Percentiles rank a stretch among this genome's conserved stretches.
Evolutionary conservation across 2,329 filamentous ascomycete species (phyloP).

Genomic region (Cadophora sp.): DNA sequence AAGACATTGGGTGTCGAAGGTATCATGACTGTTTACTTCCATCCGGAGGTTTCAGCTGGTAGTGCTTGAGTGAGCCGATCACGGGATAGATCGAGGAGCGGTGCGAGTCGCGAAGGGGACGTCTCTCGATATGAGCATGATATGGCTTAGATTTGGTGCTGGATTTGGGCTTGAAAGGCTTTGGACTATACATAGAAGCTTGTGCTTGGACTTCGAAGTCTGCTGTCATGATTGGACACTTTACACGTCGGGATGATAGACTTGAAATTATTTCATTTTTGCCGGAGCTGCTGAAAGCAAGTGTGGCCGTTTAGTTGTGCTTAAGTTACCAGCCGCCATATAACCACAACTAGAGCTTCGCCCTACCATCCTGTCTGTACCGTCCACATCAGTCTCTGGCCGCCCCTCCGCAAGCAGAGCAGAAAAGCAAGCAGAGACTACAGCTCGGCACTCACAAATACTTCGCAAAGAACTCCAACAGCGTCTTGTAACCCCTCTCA

Average conservation of each 20-base stretch:
- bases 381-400: background rate
- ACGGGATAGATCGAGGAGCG: no score
- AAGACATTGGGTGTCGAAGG: slow-evolving; percentile 34
- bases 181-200: no score
- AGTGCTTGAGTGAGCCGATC: background rate
- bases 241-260: no score
- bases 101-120: no score
- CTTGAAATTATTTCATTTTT: no score
- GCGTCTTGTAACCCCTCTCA: slow-evolving; percentile 55
- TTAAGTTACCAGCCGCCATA: background rate
- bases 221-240: no score
- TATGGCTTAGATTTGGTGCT: no score
- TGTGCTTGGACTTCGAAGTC: no score
- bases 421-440: background rate
- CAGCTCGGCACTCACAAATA: slow-evolving; percentile 42
- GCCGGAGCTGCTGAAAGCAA: background rate
- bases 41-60: slow-evolving; percentile 27
- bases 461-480: slow-evolving; percentile 52
- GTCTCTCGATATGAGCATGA: no score
- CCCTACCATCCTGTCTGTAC: slow-evolving; percentile 6
- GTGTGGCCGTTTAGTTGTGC: background rate
- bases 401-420: background rate
- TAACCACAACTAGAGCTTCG: slow-evolving; percentile 16
- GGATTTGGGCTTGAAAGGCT: no score
- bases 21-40: slow-evolving; percentile 41